phyloP scores from a whole-genome alignment of 371 early-diverging fungal species.

The Batrachochytrium dendrobatidis region DNA sequence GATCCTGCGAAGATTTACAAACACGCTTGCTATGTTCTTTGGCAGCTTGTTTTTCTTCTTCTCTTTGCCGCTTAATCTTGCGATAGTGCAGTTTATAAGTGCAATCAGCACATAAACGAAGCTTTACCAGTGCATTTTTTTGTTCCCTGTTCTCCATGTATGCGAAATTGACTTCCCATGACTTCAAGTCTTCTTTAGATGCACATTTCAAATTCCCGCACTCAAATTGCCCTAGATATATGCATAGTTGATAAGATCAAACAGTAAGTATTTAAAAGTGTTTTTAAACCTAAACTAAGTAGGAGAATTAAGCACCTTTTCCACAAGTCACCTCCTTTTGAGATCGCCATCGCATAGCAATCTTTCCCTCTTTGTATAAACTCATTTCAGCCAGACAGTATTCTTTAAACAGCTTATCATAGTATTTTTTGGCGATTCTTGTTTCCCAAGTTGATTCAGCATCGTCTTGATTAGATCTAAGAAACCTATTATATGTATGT shows the following conservation, averaged over 20 bases:
- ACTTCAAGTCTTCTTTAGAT: conserved; percentile 37
- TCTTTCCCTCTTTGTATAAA: conserved; percentile 64
- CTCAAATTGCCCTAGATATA: conserved; percentile 54
- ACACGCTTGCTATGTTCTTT: too few relatives aligned
- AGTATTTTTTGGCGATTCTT: conserved; percentile 75
- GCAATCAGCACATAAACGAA: conserved; percentile 65
- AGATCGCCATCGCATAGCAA: conserved; percentile 80
- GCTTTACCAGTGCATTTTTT: conserved; percentile 75
- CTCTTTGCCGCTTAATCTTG: conserved; percentile 18
- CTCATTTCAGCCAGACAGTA: conserved; percentile 72
- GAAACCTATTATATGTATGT: conserved; percentile 30
- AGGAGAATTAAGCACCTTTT: conserved; percentile 47
- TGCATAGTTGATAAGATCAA: too few relatives aligned
- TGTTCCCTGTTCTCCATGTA: conserved; percentile 62
- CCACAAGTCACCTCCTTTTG: conserved; percentile 68
- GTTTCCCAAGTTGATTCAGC: conserved; percentile 59
- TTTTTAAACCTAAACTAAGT: too few relatives aligned
- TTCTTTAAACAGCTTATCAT: conserved; percentile 78
- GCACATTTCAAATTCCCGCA: conserved; percentile 60
- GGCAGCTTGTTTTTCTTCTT: conserved; percentile 3
- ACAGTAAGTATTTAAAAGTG: too few relatives aligned
- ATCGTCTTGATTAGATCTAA: conserved; percentile 41
- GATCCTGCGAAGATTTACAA: too few relatives aligned
- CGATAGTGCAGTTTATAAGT: conserved; percentile 52
- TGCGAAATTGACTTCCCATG: conserved; percentile 84